These are phyloP conservation scores for Penicillium ochrochloron DNA, from an alignment of 495 filamentous ascomycete genomes.

Conservation along the genomic window DNA sequence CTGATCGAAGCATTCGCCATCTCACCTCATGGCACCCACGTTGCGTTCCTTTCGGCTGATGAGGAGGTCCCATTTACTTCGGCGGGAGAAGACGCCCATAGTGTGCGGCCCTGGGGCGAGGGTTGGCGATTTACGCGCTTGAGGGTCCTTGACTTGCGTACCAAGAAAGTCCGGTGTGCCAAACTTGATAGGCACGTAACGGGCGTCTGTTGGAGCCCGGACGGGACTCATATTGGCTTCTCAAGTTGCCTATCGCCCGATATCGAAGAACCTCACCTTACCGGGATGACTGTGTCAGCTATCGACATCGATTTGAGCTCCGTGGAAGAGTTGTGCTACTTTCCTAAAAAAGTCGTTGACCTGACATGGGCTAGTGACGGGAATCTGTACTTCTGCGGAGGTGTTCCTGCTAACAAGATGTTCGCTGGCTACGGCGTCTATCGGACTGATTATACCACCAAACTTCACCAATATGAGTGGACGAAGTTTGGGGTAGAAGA, in stretches of 20 bases:
- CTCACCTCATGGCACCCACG: no score
- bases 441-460: no score
- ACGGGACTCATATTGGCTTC: constrained; percentile 16
- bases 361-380: no score
- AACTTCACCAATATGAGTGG: not conserved
- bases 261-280: constrained; percentile 14
- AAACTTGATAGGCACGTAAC: constrained; percentile 13
- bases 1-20: no score
- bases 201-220: constrained; percentile 15
- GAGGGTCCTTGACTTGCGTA: constrained; percentile 15
- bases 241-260: constrained; percentile 15
- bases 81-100: constrained; percentile 1
- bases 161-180: constrained; percentile 10
- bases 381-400: no score
- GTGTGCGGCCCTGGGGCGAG: constrained; percentile 15
- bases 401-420: no score
- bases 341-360: no score
- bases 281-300: constrained; percentile 6
- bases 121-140: constrained; percentile 13
- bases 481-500: constrained; percentile 11
- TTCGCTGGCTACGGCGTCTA: no score
- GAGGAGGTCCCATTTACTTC: not conserved
- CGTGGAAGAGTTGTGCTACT: no score
- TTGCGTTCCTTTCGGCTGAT: no score
- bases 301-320: no score